Evolutionary conservation across 2,329 filamentous ascomycete species (phyloP), one percentile per base, ranked within the genome.

Genomic region (Botrytis galanthina): DNA sequence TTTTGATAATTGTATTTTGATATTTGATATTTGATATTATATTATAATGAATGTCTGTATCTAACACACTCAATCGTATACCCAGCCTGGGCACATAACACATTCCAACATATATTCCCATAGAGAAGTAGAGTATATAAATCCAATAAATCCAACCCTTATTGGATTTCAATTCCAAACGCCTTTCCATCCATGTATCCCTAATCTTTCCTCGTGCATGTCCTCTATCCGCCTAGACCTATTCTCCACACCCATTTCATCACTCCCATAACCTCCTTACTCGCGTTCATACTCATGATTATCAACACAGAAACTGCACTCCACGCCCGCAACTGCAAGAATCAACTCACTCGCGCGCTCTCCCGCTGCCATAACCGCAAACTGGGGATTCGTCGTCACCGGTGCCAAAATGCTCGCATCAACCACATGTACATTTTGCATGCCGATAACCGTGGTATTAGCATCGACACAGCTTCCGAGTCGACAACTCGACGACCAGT

Each of bases 341-440:
- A 88, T 86, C 76, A 84, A 81, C 79, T 88, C 86, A 4, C 84
- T 82, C 1, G 84, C 87, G 75, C 82, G 83, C 81, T 88, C 87
- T 0, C 83, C 87, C 7, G 84, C 86, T 32, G 86, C 83, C 85
- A 88, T 88, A 39, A 87, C 82, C 0, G 85, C 86, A 78, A 88
- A 86, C 75, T 86, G 85, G 1, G 87, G 87, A 76, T 88, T 88
- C 2, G 86, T 85, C 0, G 85, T 87, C 76, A 88, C 78, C 0
- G 86, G 86, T 44, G 83, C 78, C 12, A 87, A 75, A 57, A 88
- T 86, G 51, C 84, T 85, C 0, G 83, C 84, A 77, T 88, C 86
- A 5, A 88, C 82, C 1, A 88, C 86, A 73, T 86, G 84, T 37
- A 88, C 78, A 76, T 88, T 88, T 1, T 81, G 74, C 75, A 84